These are phyloP conservation scores for Rhizopogon rudus DNA, from an alignment of 768 basidiomycete species.

Conservation along the genomic window DNA sequence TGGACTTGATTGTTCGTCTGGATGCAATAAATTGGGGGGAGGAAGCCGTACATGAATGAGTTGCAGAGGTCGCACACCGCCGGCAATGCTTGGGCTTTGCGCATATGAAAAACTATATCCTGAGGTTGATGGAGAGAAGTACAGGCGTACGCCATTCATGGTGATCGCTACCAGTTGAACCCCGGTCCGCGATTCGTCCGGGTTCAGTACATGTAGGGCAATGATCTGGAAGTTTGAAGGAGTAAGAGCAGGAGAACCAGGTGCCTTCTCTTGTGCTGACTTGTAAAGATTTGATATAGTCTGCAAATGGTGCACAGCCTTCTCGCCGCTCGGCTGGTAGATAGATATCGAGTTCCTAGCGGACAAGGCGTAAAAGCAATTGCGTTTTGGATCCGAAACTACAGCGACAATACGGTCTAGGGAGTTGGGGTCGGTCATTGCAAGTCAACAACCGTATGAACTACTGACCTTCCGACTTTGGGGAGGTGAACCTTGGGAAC, in stretches of 20 bases:
- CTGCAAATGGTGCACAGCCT: slow-evolving; percentile 65
- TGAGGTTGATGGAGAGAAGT: slow-evolving; percentile 58
- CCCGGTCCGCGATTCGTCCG: slow-evolving; percentile 60
- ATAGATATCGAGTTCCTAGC: slow-evolving; percentile 60
- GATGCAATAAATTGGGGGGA: slow-evolving; percentile 70
- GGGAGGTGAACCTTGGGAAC: slow-evolving; percentile 66
- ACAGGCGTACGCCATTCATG: slow-evolving; percentile 77
- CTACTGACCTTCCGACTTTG: slow-evolving; percentile 59
- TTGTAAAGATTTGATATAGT: slow-evolving; percentile 73
- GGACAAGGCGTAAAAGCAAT: slow-evolving; percentile 76
- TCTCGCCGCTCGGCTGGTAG: slow-evolving; percentile 60
- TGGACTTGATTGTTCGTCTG: slow-evolving; percentile 58
- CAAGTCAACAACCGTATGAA: not conserved
- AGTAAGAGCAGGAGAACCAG: slow-evolving; percentile 67
- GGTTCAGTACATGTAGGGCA: slow-evolving; percentile 63
- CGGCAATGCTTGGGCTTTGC: slow-evolving; percentile 22
- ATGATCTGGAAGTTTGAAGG: slow-evolving; percentile 68
- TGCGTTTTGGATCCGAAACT: slow-evolving; percentile 61
- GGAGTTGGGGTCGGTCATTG: slow-evolving; percentile 6
- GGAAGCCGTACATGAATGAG: slow-evolving; percentile 78
- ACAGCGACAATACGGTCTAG: slow-evolving; percentile 70
- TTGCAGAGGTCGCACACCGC: slow-evolving; percentile 42
- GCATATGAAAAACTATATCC: slow-evolving; percentile 48
- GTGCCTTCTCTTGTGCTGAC: slow-evolving; percentile 74
- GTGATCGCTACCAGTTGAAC: slow-evolving; percentile 81